These are phyloP conservation scores for Scheffersomyces lignosus DNA, from an alignment of 805 yeast genomes.

Conservation along the genomic window DNA sequence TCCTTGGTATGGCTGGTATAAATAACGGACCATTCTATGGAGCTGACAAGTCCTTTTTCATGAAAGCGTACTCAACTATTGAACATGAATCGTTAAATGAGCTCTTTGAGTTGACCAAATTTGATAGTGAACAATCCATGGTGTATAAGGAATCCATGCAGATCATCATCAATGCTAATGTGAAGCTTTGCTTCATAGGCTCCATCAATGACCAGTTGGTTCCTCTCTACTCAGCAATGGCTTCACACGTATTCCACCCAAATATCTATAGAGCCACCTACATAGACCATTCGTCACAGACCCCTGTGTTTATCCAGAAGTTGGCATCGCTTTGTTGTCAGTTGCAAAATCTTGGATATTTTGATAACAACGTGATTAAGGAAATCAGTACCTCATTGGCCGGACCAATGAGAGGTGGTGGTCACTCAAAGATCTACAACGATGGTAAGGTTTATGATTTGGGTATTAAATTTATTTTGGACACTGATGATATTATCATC, in stretches of 20 bases:
- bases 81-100: conserved; percentile 87
- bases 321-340: conserved; percentile 73
- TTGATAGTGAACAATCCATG: conserved; percentile 68
- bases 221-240: conserved; percentile 85
- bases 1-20: conserved; percentile 94
- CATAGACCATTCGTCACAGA: conserved; percentile 75
- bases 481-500: conserved; percentile 61
- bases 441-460: conserved; percentile 81
- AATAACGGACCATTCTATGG: conserved; percentile 95
- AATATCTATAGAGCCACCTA: conserved; percentile 87
- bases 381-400: conserved; percentile 75
- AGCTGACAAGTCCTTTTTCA: conserved; percentile 75
- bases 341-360: conserved; percentile 71
- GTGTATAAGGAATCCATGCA: conserved; percentile 68
- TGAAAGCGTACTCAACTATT: conserved; percentile 86
- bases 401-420: conserved; percentile 93
- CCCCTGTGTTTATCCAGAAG: conserved; percentile 77
- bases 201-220: conserved; percentile 93
- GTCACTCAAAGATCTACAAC: conserved; percentile 87
- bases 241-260: conserved; percentile 83
- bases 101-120: conserved; percentile 83
- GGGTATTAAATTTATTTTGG: conserved; percentile 72
- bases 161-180: conserved; percentile 64
- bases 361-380: conserved; percentile 83
- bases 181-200: conserved; percentile 79